phyloP scores from a whole-genome alignment of 2,329 filamentous ascomycete genomes.

The Albifimbria verrucaria region DNA sequence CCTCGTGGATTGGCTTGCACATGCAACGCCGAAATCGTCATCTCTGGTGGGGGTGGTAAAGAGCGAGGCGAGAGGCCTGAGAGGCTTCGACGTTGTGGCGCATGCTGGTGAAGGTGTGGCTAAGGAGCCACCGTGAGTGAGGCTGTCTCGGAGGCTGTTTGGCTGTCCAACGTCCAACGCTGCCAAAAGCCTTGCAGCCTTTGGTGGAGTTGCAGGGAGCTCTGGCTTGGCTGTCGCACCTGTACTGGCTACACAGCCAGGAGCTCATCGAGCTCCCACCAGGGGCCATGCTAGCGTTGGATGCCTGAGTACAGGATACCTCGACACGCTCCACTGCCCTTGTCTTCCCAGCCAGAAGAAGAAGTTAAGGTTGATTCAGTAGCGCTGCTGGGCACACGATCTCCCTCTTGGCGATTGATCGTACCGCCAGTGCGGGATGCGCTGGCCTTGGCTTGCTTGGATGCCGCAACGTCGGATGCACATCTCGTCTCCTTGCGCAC shows the following conservation, averaged over 20 bases:
- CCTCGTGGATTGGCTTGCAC: not conserved
- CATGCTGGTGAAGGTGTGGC: not conserved
- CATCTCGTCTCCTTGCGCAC: not conserved
- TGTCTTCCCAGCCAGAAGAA: too few relatives aligned
- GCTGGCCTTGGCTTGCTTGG: not conserved
- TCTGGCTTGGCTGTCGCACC: too few relatives aligned
- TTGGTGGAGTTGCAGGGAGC: too few relatives aligned
- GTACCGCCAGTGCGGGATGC: not conserved
- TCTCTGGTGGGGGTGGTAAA: not conserved
- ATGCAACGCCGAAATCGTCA: not conserved
- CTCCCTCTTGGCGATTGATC: not conserved
- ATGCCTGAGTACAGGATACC: too few relatives aligned
- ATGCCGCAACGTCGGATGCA: not conserved
- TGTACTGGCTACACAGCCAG: too few relatives aligned
- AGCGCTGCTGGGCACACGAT: not conserved
- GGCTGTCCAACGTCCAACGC: too few relatives aligned
- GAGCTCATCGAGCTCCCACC: too few relatives aligned
- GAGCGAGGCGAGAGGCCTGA: not conserved
- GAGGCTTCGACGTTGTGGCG: not conserved
- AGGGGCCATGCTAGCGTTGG: too few relatives aligned
- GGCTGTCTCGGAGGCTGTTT: too few relatives aligned
- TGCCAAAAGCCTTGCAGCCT: too few relatives aligned
- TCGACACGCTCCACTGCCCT: too few relatives aligned
- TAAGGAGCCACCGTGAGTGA: too few relatives aligned
- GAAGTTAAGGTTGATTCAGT: not conserved